Base-by-base conservation (phyloP, 2,329 filamentous ascomycete genomes). In the Fusarium sp. region DNA sequence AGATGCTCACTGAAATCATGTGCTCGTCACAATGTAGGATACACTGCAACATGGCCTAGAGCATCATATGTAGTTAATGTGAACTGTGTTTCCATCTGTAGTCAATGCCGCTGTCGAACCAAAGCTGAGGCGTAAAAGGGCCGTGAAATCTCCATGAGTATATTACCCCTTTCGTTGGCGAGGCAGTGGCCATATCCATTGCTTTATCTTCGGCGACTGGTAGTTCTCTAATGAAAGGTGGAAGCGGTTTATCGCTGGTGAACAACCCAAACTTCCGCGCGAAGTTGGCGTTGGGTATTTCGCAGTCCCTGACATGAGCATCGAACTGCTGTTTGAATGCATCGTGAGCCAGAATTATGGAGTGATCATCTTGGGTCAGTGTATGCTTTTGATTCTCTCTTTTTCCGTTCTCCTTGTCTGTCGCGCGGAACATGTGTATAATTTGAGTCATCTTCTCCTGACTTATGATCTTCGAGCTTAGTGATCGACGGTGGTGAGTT, bases 61-160 rank as follows among this genome's bases (percentile, higher is more conserved):
- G 17, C 9, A 25, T 36, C 27, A 35, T 15, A 14, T 17, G 22
- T 42, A 20, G 18, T 38, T 39, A 72, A 46, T 47, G 62, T 22
- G 66, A 71, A 12, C 38, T 58, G 20, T 63, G 55, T 38, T 67
- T 78, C 80, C 81, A 84, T 50, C 79, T 77, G 62, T 83, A 84
- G 61, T 86, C 84, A 44, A 85, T 77, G 3, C 84, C 83, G 22
- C 84, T 81, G 65, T 86, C 84, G 49, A 84, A 84, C 55, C 83
- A 83, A 27, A 85, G 78, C 57, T 85, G 81, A 17, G 84, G 83
- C 3, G 83, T 85, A 31, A 85, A 84, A 0, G 84, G 84, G 5
- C 83, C 83, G 7, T 79, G 79, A 62, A 84, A 84, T 39, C 75
- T 77, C 79, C 78, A 80, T 5, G 77, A 58, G 42, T 73, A 75